Evolutionary conservation across 1,284 basidiomycete species (phyloP).

Genomic region (Ceraceosorus bombacis): DNA sequence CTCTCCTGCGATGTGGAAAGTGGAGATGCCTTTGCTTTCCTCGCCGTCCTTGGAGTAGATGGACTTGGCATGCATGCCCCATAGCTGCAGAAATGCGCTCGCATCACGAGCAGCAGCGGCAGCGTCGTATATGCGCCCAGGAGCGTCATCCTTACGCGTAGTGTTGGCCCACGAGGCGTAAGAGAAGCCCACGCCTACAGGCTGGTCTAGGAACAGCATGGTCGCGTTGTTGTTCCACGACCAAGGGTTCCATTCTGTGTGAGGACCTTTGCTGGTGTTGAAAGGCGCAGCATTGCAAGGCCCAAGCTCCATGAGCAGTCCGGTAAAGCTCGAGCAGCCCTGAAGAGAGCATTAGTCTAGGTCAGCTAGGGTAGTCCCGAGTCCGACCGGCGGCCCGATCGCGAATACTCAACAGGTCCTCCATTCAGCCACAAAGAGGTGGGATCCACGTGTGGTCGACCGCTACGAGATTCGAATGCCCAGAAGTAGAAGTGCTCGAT

Average conservation of each 20-base stretch:
- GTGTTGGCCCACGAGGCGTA: slow-evolving; percentile 45
- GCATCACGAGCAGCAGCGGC: slow-evolving; percentile 38
- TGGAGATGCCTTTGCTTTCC: slow-evolving; percentile 2
- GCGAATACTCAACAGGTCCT: slow-evolving; percentile 19
- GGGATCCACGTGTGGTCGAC: slow-evolving; percentile 37
- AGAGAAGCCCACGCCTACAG: slow-evolving; percentile 42
- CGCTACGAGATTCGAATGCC: slow-evolving; percentile 42
- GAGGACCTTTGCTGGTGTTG: slow-evolving; percentile 19
- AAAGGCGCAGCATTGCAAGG: slow-evolving; percentile 38
- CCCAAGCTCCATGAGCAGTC: slow-evolving; percentile 44
- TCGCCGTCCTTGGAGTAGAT: slow-evolving; percentile 14
- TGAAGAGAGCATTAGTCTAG: not conserved
- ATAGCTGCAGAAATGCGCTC: slow-evolving; percentile 43
- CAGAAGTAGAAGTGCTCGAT: slow-evolving; percentile 49
- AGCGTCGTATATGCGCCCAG: slow-evolving; percentile 31
- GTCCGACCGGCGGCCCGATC: not conserved
- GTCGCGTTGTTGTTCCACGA: slow-evolving; percentile 44
- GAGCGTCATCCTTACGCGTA: slow-evolving; percentile 27
- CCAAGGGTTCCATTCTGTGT: slow-evolving; percentile 35
- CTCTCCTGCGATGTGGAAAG: slow-evolving; percentile 33
- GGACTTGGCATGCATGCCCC: slow-evolving; percentile 33
- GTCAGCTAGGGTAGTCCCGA: not conserved
- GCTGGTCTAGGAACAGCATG: slow-evolving; percentile 46
- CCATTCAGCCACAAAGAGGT: slow-evolving; percentile 46
- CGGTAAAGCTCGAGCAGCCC: slow-evolving; percentile 41